Evolutionary conservation across 73 alveolate genomes (phyloP), one percentile per base, ranked within the genome.

Genomic region (Paraurostyla sp.): DNA sequence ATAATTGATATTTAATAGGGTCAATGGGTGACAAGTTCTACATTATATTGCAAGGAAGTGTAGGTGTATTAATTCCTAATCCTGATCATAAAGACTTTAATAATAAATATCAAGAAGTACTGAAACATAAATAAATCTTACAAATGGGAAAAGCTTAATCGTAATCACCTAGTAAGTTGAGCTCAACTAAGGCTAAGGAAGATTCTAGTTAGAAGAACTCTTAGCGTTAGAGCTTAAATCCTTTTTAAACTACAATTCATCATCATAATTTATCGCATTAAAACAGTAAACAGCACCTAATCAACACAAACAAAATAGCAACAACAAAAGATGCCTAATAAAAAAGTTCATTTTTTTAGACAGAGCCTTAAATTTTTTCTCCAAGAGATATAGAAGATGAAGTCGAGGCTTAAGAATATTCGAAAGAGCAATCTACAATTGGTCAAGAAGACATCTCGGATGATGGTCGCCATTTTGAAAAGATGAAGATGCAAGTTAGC

Each of bases 1-100:
- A 11, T 45, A 45, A 11, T 45, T 16, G 16, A 7, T 45, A 45
- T 15, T 25, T 25, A 32, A 7, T 62, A 62, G 93, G 91, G 0
- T 80, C 78, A 11, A 59, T 71, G 75, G 95, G 95, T 0, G 95
- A 89, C 23, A 89, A 89, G 35, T 89, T 89, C 71, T 89, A 89
- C 30, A 89, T 89, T 71, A 83, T 83, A 7, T 45, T 83, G 16
- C 54, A 83, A 45, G 92, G 92, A 0, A 30, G 58, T 40, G 92
- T 65, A 18, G 45, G 85, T 48, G 92, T 83, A 13, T 42, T 43
- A 58, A 43, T 83, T 16, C 92, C 92, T 0, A 83, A 83, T 69
- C 83, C 81, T 25, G 76, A 81, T n/a, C 22, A n/a, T 15, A 52
- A 52, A 32, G 76, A 81, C n/a, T 73, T 73, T 29, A 45, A 48